phyloP scores from a whole-genome alignment of 1,139 yeast genomes.

The Schwanniomyces etchellsii region DNA sequence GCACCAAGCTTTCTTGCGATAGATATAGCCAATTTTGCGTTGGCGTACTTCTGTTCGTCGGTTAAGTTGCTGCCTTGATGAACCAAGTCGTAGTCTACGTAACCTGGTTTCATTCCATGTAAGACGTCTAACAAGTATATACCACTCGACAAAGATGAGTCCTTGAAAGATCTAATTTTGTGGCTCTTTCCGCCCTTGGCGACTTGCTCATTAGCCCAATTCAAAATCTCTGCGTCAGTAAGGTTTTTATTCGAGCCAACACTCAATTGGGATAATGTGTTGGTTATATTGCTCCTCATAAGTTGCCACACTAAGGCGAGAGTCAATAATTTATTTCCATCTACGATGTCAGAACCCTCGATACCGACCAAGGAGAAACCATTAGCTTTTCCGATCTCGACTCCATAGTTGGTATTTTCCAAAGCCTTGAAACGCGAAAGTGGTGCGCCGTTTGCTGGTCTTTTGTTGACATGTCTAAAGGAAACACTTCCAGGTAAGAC shows the following conservation, averaged over 20 bases:
- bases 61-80: conserved; percentile 55
- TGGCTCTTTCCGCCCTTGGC: conserved; percentile 73
- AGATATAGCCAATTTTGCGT: conserved; percentile 94
- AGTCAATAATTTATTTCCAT: conserved; percentile 84
- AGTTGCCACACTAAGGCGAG: conserved; percentile 98
- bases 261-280: conserved; percentile 69
- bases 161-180: conserved; percentile 78
- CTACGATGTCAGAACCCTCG: conserved; percentile 96
- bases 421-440: conserved; percentile 88
- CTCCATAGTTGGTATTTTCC: conserved; percentile 95
- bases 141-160: conserved; percentile 67
- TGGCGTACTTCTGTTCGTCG: conserved; percentile 85
- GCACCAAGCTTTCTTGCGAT: conserved; percentile 98
- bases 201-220: conserved; percentile 89
- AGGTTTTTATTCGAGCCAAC: conserved; percentile 59
- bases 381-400: conserved; percentile 89
- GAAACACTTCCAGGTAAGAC: conserved; percentile 92
- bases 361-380: conserved; percentile 93
- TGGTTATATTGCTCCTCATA: conserved; percentile 91
- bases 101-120: conserved; percentile 93
- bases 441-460: conserved; percentile 66
- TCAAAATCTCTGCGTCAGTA: conserved; percentile 78
- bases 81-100: conserved; percentile 92
- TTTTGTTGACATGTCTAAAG: conserved; percentile 74
- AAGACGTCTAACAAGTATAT: conserved; percentile 83